Conservation (phyloP, 805 yeast genomes). For the Cyberlindnera maritima region DNA sequence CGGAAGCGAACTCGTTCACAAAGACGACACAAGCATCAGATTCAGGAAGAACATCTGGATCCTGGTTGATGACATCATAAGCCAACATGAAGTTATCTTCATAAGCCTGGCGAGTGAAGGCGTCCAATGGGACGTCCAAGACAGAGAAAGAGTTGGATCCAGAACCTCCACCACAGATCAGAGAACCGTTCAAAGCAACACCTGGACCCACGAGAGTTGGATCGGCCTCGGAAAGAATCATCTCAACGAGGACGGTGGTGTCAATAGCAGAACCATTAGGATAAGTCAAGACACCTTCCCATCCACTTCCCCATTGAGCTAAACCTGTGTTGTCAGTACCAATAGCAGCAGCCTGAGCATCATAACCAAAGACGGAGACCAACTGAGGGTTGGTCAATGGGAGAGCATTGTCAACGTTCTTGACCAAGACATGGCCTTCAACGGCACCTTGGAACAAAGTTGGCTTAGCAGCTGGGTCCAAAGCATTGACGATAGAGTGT, state of each 20-base stretch:
- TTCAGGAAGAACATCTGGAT: conserved; percentile 5
- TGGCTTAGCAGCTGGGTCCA: conserved; percentile 8
- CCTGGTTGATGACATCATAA: conserved; percentile 3
- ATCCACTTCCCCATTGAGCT: too few relatives aligned
- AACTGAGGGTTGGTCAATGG: conserved; percentile 6
- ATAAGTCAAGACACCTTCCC: not conserved
- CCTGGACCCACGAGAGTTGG: conserved; percentile 3
- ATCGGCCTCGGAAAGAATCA: conserved; percentile 1
- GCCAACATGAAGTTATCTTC: conserved; percentile 5
- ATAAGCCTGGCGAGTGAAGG: conserved; percentile 3
- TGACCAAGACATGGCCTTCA: conserved; percentile 10
- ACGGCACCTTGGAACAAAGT: conserved; percentile 12
- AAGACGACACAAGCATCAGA: conserved; percentile 12
- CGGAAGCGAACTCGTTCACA: conserved; percentile 8
- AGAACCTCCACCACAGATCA: conserved; percentile 9
- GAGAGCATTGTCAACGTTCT: conserved; percentile 8
- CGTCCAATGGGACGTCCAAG: conserved; percentile 7
- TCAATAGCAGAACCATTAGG: conserved; percentile 9
- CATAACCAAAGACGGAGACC: conserved; percentile 10
- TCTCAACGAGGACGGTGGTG: too few relatives aligned
- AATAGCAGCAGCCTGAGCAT: conserved; percentile 1
- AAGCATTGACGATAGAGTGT: conserved; percentile 5
- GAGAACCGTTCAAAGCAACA: conserved; percentile 9
- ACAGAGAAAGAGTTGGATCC: conserved; percentile 1
- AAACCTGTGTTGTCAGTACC: conserved; percentile 7